Base-by-base conservation (phyloP, 371 early-diverging fungal species). In the Saksenaea vasiformis region DNA sequence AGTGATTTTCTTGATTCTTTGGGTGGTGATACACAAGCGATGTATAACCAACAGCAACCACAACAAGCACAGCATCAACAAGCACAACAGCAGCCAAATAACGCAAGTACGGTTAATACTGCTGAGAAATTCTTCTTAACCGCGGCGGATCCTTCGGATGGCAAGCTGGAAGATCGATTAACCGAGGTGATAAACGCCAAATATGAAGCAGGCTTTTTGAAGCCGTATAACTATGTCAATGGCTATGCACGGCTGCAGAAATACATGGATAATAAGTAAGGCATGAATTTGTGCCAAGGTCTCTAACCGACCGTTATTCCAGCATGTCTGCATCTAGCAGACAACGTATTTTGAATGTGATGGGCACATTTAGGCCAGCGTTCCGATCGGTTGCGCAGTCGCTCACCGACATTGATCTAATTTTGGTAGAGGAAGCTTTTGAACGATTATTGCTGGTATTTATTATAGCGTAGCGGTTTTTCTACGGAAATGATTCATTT, bases 341-440 rank as follows among this genome's bases (percentile, higher is more conserved):
- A 44, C 87, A 89, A 55, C 83, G 93, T 41, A 92, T 95, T 60
- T 77, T 95, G 61, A 89, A 86, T 66, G 94, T 93, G 54, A 88
- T 96, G 84, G 89, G 90, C n/a, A 83, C 87, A 0, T 95, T 95
- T 72, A 82, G 95, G 38, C 95, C 95, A 4, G 85, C 89, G 22
- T 95, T 95, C 75, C 86, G 93, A 57, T 76, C 79, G 37, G 88
- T 95, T 2, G 95, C 95, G 3, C 93, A 92, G 71, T 79, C 89
- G n/a, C 74, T 96, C 61, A 95, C 95, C 0, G 97, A 97, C 76
- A 85, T 93, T 56, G 96, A 97, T 71, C 76, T 97, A 67, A 89
- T 96, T 31, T 73, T 94, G 56, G 95, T 94, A 4, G 97, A 96
- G 74, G 95, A 94, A 72, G 88, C 89, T n/a, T 96, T 97, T 80